phyloP scores from a whole-genome alignment of 2,329 filamentous ascomycete genomes.

The Fusarium sp. region DNA sequence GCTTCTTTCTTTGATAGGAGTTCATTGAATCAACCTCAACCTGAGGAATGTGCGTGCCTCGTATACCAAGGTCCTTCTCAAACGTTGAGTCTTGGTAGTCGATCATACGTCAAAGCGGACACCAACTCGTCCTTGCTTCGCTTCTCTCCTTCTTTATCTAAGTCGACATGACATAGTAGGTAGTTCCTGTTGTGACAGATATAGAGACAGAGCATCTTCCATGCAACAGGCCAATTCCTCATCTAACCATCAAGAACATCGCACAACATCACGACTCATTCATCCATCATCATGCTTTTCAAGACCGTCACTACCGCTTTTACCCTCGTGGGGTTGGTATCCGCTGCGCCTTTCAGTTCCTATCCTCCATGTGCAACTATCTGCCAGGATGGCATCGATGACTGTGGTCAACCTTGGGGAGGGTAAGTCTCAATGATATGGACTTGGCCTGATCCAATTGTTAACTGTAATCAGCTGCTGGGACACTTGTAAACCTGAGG shows the following conservation, averaged over 20 bases:
- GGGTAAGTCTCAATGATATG: conserved; percentile 34
- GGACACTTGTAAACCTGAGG: conserved; percentile 45
- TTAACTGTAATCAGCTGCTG: conserved; percentile 46
- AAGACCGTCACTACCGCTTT: conserved; percentile 14
- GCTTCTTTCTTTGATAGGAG: not conserved
- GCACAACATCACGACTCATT: not conserved
- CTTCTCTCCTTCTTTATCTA: not conserved
- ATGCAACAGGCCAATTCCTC: not conserved
- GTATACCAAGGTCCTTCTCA: not conserved
- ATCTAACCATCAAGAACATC: not conserved
- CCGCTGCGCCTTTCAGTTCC: conserved; percentile 10
- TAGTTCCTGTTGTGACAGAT: not conserved
- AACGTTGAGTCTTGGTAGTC: not conserved
- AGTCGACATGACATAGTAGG: not conserved
- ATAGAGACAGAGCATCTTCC: conserved; percentile 7
- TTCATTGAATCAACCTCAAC: not conserved
- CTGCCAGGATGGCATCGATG: conserved; percentile 47
- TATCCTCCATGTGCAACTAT: conserved; percentile 22
- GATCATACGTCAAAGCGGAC: not conserved
- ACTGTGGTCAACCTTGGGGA: conserved; percentile 47
- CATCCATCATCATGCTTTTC: conserved; percentile 22
- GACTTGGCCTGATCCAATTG: not conserved
- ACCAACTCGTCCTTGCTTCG: not conserved
- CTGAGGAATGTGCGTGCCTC: conserved; percentile 17
- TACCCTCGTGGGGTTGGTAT: conserved; percentile 21